A percentile compares a stretch with the other conserved stretches of the same genome.
phyloP scores from a whole-genome alignment of 805 yeast species.

The Yamadazyma endophytica region DNA sequence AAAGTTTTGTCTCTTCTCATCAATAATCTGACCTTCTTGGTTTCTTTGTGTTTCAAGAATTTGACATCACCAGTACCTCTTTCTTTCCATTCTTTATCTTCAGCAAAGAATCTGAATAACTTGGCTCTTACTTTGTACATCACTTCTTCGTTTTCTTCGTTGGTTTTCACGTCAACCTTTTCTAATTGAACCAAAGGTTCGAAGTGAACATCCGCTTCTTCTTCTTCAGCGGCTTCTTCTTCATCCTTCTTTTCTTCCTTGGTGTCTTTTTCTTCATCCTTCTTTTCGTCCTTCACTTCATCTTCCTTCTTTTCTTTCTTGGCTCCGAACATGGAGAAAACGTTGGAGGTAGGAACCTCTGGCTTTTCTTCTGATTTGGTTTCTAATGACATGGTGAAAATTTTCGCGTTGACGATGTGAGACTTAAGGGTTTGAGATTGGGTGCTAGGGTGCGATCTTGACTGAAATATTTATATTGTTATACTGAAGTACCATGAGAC shows the following conservation, averaged over 20 bases:
- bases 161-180: slow-evolving; percentile 94
- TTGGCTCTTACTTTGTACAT: slow-evolving; percentile 82
- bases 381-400: slow-evolving; percentile 23
- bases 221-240: slow-evolving; percentile 55
- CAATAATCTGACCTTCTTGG: slow-evolving; percentile 80
- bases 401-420: not conserved
- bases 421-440: not conserved
- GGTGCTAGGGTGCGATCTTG: too few species aligned
- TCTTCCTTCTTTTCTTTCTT: slow-evolving; percentile 64
- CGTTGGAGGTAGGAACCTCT: slow-evolving; percentile 64
- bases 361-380: slow-evolving; percentile 24
- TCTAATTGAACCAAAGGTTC: slow-evolving; percentile 95
- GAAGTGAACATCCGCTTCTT: slow-evolving; percentile 83
- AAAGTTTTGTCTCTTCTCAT: slow-evolving; percentile 99
- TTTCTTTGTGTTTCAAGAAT: slow-evolving; percentile 82
- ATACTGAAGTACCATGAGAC: too few species aligned
- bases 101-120: slow-evolving; percentile 83
- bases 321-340: slow-evolving; percentile 95
- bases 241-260: slow-evolving; percentile 39
- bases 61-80: slow-evolving; percentile 99
- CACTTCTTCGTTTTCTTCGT: slow-evolving; percentile 29
- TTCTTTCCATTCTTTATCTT: slow-evolving; percentile 95
- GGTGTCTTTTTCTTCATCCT: slow-evolving; percentile 24
- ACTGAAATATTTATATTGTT: too few species aligned
- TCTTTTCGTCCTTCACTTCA: slow-evolving; percentile 27